phyloP scores from a whole-genome alignment of 1,284 basidiomycete species.

The Cutaneotrichosporon cyanovorans region DNA sequence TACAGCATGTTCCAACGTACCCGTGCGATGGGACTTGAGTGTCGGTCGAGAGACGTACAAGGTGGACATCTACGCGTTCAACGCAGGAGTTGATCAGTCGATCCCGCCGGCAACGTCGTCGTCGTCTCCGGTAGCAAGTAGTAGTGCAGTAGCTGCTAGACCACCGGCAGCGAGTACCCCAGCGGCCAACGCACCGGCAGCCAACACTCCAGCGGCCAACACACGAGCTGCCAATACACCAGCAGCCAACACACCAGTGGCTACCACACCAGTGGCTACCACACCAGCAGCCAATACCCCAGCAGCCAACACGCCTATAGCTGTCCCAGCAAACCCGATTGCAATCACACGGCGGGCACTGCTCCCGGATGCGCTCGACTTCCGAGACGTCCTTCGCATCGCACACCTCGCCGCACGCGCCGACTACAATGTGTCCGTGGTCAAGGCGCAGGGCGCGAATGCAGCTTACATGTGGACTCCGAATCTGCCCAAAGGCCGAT shows the following conservation, averaged over 20 bases:
- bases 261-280: not conserved
- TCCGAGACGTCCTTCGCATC: not conserved
- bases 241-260: not conserved
- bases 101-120: not conserved
- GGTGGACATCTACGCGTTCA: conserved; percentile 25
- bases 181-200: not conserved
- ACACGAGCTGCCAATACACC: not conserved
- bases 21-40: not conserved
- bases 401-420: not conserved
- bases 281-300: not conserved
- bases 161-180: too few species aligned
- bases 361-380: too few species aligned
- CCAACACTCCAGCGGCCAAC: not conserved
- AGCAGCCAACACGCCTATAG: not conserved
- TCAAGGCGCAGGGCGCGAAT: conserved; percentile 17
- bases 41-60: conserved; percentile 6
- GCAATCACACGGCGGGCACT: too few species aligned
- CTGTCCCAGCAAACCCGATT: not conserved
- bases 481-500: conserved; percentile 28
- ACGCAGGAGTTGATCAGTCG: conserved; percentile 18
- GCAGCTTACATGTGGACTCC: conserved; percentile 18
- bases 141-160: not conserved
- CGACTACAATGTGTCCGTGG: conserved; percentile 20
- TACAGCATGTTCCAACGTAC: conserved; percentile 15
- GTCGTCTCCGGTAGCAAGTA: not conserved